phyloP scores from a whole-genome alignment of 192 early-diverging fungal species.

The Backusella psychrophila region DNA sequence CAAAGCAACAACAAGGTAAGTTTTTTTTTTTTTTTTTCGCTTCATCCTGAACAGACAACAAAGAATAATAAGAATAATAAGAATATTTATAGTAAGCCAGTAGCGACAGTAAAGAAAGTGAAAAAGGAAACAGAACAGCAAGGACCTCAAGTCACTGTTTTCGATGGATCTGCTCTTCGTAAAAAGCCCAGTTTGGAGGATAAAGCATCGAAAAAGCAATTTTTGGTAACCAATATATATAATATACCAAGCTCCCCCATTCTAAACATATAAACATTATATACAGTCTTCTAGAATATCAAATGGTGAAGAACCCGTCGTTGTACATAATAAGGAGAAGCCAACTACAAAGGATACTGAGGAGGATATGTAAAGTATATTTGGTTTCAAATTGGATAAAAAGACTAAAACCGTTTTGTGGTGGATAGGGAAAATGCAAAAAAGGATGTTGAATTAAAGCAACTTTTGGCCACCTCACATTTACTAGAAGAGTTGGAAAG shows the following conservation, averaged over 20 bases:
- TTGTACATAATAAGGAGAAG: neutral
- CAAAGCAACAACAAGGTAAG: neutral
- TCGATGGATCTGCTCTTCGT: constrained; percentile 23
- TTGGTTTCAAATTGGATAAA: too few species aligned
- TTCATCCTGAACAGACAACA: neutral
- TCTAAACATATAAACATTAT: neutral
- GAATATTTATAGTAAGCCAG: neutral
- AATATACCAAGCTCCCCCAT: neutral
- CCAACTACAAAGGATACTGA: constrained; percentile 21
- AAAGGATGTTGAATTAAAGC: constrained; percentile 39
- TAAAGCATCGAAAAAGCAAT: constrained; percentile 37
- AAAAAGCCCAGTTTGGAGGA: constrained; percentile 11
- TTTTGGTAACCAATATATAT: constrained; percentile 27
- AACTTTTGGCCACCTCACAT: constrained; percentile 37
- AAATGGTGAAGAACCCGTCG: constrained; percentile 15
- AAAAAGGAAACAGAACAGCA: neutral
- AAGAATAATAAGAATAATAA: neutral
- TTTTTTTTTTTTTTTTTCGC: neutral
- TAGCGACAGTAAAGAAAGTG: neutral
- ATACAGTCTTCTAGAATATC: constrained; percentile 31
- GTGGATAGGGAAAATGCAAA: constrained; percentile 27
- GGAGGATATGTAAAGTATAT: constrained; percentile 37
- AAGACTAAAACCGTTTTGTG: neutral
- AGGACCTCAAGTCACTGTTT: constrained; percentile 37
- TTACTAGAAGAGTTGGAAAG: constrained; percentile 44